These are phyloP conservation scores for Cytospora piceicola DNA, from an alignment of 2,329 filamentous ascomycete species.

Conservation along the genomic window DNA sequence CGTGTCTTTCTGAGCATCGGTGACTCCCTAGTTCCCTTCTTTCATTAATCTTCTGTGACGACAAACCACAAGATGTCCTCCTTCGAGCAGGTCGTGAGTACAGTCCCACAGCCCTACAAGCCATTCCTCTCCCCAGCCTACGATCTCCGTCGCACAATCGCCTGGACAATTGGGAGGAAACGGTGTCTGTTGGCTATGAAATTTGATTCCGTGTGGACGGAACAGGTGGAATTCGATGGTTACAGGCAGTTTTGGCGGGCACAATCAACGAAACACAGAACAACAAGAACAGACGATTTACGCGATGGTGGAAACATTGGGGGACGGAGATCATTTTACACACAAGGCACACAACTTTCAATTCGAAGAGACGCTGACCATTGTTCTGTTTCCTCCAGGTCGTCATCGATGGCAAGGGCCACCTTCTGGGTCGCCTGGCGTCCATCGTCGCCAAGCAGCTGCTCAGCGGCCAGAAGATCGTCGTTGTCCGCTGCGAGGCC, in stretches of 20 bases:
- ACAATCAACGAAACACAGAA: not conserved
- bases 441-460: slow-evolving; percentile 99
- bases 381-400: slow-evolving; percentile 60
- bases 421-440: slow-evolving; percentile 98
- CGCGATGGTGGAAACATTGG: slow-evolving; percentile 13
- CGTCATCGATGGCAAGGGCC: slow-evolving; percentile 99
- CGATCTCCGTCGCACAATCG: slow-evolving; percentile 16
- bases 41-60: slow-evolving; percentile 31
- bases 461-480: slow-evolving; percentile 98
- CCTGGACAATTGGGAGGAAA: slow-evolving; percentile 3
- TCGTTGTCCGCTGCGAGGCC: slow-evolving; percentile 97
- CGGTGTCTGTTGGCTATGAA: not conserved
- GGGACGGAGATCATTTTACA: slow-evolving; percentile 3
- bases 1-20: slow-evolving; percentile 34
- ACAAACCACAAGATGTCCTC: slow-evolving; percentile 40
- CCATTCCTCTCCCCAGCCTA: not conserved
- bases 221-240: not conserved
- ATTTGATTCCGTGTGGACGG: not conserved
- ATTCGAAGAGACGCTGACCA: slow-evolving; percentile 22
- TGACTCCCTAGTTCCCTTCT: slow-evolving; percentile 32
- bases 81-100: slow-evolving; percentile 71
- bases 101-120: slow-evolving; percentile 28
- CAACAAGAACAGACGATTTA: slow-evolving; percentile 4
- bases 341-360: slow-evolving; percentile 8
- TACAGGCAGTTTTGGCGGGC: not conserved